Evolutionary conservation across 2,329 filamentous ascomycete genomes (phyloP).

Genomic region (Colletotrichum sp.): DNA sequence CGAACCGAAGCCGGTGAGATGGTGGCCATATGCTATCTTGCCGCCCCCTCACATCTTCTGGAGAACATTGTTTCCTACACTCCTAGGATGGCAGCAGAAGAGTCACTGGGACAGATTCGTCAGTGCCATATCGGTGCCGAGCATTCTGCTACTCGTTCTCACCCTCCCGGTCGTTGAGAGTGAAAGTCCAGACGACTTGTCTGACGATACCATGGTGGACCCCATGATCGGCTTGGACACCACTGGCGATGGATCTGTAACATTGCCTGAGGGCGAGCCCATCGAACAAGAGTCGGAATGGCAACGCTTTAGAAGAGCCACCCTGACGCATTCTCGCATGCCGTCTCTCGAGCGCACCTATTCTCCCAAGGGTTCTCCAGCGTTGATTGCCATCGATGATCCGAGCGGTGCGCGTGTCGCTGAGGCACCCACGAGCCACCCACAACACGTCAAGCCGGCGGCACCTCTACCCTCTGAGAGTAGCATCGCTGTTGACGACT

Average conservation of each 20-base stretch:
- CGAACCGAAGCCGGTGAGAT: constrained; percentile 57
- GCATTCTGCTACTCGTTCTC: constrained; percentile 86
- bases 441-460: background rate
- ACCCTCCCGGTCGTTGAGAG: constrained; percentile 91
- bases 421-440: background rate
- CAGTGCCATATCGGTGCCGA: constrained; percentile 84
- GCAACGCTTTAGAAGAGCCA: constrained; percentile 61
- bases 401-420: constrained; percentile 21
- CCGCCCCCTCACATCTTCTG: constrained; percentile 75
- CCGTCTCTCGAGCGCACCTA: constrained; percentile 22
- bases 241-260: constrained; percentile 36
- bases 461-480: constrained; percentile 12
- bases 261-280: constrained; percentile 32
- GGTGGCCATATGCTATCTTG: constrained; percentile 82
- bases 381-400: constrained; percentile 28
- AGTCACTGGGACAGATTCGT: constrained; percentile 83
- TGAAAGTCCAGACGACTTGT: constrained; percentile 57
- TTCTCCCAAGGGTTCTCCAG: constrained; percentile 33
- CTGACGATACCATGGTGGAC: constrained; percentile 34
- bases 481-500: constrained; percentile 26
- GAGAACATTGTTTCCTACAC: constrained; percentile 83
- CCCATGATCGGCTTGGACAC: background rate
- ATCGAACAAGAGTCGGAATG: constrained; percentile 58
- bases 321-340: constrained; percentile 35
- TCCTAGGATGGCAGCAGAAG: constrained; percentile 83